A percentile compares a stretch with the other conserved stretches of the same genome.
These are phyloP conservation scores for Calonectria ilicicola DNA, from an alignment of 2,329 filamentous ascomycete species.

Conservation along the genomic window DNA sequence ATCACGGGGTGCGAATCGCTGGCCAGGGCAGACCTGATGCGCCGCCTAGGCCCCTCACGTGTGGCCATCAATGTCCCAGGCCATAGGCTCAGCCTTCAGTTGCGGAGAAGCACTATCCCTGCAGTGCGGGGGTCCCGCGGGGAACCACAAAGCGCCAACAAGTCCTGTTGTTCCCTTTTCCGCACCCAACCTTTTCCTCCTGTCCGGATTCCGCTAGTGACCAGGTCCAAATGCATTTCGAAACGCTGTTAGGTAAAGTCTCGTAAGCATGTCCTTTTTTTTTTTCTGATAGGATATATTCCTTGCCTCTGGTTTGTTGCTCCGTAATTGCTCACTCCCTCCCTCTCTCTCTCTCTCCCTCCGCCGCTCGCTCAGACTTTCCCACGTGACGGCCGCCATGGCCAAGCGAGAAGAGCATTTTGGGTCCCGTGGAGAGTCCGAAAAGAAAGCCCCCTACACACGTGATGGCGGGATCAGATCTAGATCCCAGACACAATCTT, in stretches of 20 bases:
- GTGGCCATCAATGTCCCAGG: neutral
- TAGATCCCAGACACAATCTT: neutral
- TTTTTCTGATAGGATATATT: neutral
- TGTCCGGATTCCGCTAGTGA: slow-evolving; percentile 1
- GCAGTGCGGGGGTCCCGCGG: neutral
- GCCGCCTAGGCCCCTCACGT: neutral
- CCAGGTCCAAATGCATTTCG: neutral
- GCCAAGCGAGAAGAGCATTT: neutral
- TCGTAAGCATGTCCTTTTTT: neutral
- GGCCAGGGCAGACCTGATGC: neutral
- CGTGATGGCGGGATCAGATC: neutral
- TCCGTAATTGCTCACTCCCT: neutral
- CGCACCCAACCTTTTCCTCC: slow-evolving; percentile 3
- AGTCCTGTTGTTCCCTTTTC: neutral
- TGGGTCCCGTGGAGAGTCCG: neutral
- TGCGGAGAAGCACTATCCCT: neutral
- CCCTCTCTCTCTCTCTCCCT: too few species aligned
- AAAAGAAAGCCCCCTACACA: neutral
- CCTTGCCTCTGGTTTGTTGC: neutral
- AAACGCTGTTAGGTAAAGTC: neutral
- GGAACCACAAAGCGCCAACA: neutral
- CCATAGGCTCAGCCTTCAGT: neutral
- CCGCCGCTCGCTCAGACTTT: neutral
- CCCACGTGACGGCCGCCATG: neutral
- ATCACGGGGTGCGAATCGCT: neutral